A percentile compares a stretch with the other conserved stretches of the same genome.
Conservation (phyloP, 495 filamentous ascomycete genomes). For the Neurospora terricola region DNA sequence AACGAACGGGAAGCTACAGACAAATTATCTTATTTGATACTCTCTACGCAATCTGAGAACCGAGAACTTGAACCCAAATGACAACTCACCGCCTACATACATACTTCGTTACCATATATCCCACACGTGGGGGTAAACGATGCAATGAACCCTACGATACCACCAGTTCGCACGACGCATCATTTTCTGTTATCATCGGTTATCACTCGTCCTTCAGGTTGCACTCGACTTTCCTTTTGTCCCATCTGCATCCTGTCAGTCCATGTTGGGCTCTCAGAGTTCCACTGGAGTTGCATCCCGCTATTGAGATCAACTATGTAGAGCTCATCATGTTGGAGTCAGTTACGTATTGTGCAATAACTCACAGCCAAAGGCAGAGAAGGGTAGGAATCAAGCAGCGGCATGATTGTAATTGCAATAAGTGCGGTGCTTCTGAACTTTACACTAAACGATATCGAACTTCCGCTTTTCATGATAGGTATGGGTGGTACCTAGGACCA, state of each 20-base stretch:
- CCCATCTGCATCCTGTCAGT: background rate
- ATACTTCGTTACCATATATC: background rate
- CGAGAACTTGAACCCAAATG: background rate
- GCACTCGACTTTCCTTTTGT: background rate
- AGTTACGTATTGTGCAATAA: too few species aligned
- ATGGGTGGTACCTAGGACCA: background rate
- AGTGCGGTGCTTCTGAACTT: background rate
- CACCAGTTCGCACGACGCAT: background rate
- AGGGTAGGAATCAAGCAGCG: background rate
- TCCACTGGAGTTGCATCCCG: background rate
- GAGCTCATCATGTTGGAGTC: background rate
- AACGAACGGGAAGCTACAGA: background rate
- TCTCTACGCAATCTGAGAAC: background rate
- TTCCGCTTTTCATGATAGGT: background rate
- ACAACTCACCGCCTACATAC: background rate
- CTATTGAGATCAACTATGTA: background rate
- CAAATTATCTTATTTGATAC: background rate
- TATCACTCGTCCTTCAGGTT: background rate
- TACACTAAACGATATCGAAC: background rate
- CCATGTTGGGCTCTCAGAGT: background rate
- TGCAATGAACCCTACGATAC: background rate
- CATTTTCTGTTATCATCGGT: background rate
- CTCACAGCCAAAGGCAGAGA: too few species aligned
- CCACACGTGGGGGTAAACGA: background rate
- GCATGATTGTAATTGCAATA: background rate